Evolutionary conservation across 1,139 yeast species (phyloP), one percentile per base, ranked within the genome.

Genomic region (Candida anutae): DNA sequence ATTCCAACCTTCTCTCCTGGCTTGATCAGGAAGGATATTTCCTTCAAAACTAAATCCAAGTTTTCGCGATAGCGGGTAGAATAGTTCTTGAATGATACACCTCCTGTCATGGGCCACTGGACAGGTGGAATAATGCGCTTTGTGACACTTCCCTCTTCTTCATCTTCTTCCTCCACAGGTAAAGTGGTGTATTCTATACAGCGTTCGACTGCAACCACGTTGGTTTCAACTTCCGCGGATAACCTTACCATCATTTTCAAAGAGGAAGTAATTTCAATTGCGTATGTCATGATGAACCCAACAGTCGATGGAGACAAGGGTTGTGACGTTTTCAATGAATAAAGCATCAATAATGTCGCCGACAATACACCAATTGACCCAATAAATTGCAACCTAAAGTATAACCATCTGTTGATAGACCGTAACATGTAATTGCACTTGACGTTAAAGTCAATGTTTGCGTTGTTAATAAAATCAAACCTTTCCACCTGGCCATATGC

Each of bases 1-100:
- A 90, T 85, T 39, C 98, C 98, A 43, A 90, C 67, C 53, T 90
- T 90, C 52, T 90, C 97, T 36, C 69, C 67, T 2, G 93, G 76
- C 34, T 77, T 69, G 44, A 90, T 73, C 14, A 69, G 61, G 36
- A 90, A 54, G 38, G 69, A 72, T 40, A 90, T 75, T 37, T 78
- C 64, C 49, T 77, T 81, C 57, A 90, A 66, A 11, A 87, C 93
- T 28, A 83, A 64, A 30, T 83, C 95, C 38, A 87, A 66, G 32
- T 81, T 94, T 3, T 83, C 78, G 55, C 96, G 76, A 52, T 90
- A 90, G 38, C 82, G 72, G 3, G 96, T 77, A 4, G 90, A 80
- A 53, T 84, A 90, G 42, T 84, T 56, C 19, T 73, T 65, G 49
- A 90, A 84, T 28, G 62, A 62, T 33, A 90, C 74, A 16, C 66